Evolutionary conservation across 1,284 basidiomycete genomes (phyloP), one percentile per base, ranked within the genome.

Genomic region (Trichosporon coremiiforme): DNA sequence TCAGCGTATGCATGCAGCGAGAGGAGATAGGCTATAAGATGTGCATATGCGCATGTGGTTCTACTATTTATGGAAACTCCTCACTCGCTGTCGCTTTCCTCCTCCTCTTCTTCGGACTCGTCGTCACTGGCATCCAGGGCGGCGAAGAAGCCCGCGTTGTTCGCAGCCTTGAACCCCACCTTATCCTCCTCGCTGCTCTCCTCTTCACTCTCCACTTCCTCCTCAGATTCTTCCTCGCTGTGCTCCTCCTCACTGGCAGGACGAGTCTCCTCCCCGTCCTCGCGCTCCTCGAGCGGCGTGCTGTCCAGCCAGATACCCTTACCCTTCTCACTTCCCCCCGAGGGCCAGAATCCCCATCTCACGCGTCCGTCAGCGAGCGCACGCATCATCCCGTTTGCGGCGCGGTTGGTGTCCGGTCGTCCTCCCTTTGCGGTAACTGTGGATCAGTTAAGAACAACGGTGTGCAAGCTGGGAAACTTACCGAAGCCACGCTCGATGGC

Each of bases 331-430:
- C 33, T 36, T 5, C 29, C 33, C 10, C 68, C 68, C 1, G 77
- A 89, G 5, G 92, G 91, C 88, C 90, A 91, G 82, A 95, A 95
- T 22, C 89, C 90, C 94, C 94, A 96, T 50, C 86, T 85, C 66
- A 95, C 86, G 74, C 86, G 86, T 17, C 91, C 91, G 80, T 95
- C 92, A 0, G 93, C 90, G 25, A 94, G 84, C 8, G 87, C 85
- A 64, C 93, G 88, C 73, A 96, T 86, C 73, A 95, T 90, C 22
- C 89, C 87, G 79, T 96, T 95, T 20, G 93, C 95, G 1, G 94
- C 93, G 63, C 95, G 87, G 78, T 93, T 91, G 20, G 91, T 85
- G 84, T 97, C 95, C 8, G 93, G 91, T 70, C 95, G 83, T 6
- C 93, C 94, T 15, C 92, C 91, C 81, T 94, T 92, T 9, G 95